These are phyloP conservation scores for Emiliania huxleyi DNA, from an alignment of 78 protist species.

Conservation along the genomic window DNA sequence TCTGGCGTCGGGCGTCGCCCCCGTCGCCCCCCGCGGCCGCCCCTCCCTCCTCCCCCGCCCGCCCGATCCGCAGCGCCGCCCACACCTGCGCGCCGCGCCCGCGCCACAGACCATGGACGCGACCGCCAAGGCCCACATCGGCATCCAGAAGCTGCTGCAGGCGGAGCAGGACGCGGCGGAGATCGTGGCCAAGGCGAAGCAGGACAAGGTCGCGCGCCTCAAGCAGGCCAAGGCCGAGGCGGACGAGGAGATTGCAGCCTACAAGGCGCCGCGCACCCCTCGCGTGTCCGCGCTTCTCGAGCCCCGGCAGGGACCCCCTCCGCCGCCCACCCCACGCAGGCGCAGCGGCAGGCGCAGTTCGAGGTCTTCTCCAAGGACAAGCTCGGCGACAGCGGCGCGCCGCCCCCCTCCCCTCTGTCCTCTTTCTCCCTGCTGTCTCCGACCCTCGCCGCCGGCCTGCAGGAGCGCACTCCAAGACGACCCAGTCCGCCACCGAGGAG, in stretches of 20 bases:
- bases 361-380: background rate
- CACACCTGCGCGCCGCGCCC: background rate
- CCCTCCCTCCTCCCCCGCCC: no score
- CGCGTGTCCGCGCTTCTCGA: background rate
- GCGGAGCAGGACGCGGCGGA: background rate
- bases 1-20: no score
- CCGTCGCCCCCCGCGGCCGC: no score
- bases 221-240: constrained; percentile 21
- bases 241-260: background rate
- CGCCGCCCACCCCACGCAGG: background rate
- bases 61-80: background rate
- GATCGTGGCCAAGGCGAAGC: background rate
- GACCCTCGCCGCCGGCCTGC: no score
- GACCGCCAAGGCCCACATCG: background rate
- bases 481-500: background rate
- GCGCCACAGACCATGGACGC: background rate
- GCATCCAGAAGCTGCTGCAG: background rate
- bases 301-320: background rate
- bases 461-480: background rate
- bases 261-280: background rate
- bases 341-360: background rate
- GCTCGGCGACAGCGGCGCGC: background rate
- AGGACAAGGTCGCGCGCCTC: background rate
- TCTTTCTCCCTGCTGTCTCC: no score
- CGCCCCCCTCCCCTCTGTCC: no score